Base-by-base conservation (phyloP, 1,139 yeast genomes). In the Candida frijolesensis region DNA sequence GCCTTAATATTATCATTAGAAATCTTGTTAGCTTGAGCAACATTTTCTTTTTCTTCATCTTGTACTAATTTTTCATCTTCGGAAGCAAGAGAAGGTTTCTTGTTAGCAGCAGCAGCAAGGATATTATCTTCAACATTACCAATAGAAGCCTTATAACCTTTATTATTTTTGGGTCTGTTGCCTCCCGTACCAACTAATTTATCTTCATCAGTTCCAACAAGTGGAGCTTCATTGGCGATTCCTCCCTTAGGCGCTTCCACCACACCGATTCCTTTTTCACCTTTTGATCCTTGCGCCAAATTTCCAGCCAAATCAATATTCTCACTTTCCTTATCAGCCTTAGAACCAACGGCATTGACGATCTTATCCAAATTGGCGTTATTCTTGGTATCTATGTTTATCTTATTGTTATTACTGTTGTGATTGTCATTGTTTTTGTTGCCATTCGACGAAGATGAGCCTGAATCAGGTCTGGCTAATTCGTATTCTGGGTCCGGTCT, bases 241-340 rank as follows among this genome's bases (percentile, higher is more conserved):
- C 81, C 81, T 3, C 81, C 81, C 57, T 73, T 76, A n/a, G 81
- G 80, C 3, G 81, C 81, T 54, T 76, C 80, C 11, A 61, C 66
- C 2, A 76, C 72, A 3, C 79, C 80, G 38, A 64, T 54, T 1
- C 79, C 80, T 45, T 70, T 68, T 47, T 75, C 74, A 5, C 79
- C 80, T 53, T 74, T 72, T 6, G 78, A 68, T 11, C 74, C 75
- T 44, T 66, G 63, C 2, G 77, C 79, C 61, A 71, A 61, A 56
- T 75, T 75, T 11, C 64, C 72, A 0, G 80, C 79, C 60, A 76
- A 71, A 35, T 68, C 78, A 10, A 61, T 55, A 32, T 57, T 57
- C 46, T 52, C 54, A 47, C 42, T 45, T 45, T 55, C 57, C 30
- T 50, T 48, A 35, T 54, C 56, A 5, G 54, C 50, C 38, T 52